These are phyloP conservation scores for Powellomyces hirtus DNA, from an alignment of 192 early-diverging fungal genomes.

Conservation along the genomic window DNA sequence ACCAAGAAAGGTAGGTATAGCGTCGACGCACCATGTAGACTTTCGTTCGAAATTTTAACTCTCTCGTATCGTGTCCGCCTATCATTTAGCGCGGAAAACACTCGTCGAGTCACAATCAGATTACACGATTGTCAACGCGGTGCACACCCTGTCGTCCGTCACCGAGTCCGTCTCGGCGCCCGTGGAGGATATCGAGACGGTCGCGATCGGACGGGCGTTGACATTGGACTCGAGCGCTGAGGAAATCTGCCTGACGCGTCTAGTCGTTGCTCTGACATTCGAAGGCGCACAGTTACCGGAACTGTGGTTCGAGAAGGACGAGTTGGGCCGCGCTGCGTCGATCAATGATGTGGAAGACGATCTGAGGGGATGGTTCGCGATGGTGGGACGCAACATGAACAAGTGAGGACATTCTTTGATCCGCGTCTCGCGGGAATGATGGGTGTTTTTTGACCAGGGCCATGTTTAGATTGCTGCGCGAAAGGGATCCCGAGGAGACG, in stretches of 20 bases:
- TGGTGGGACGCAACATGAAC: conserved; percentile 20
- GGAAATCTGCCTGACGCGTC: conserved; percentile 21
- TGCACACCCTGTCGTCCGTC: conserved; percentile 2
- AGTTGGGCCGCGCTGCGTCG: neutral
- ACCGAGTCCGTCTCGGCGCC: conserved; percentile 24
- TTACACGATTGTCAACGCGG: neutral
- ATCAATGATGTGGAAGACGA: conserved; percentile 27
- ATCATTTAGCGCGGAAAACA: neutral
- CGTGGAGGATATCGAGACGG: conserved; percentile 6
- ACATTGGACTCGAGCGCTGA: conserved; percentile 9
- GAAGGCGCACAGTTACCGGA: conserved; percentile 28
- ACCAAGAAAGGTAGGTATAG: conserved; percentile 7
- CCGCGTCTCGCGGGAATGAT: neutral
- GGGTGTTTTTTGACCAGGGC: neutral
- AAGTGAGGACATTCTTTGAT: conserved; percentile 4
- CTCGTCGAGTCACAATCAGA: neutral
- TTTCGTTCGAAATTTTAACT: too few relatives aligned
- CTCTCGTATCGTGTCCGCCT: neutral
- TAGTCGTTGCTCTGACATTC: conserved; percentile 13
- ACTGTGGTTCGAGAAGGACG: conserved; percentile 37
- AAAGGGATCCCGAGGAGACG: neutral
- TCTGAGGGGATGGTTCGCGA: conserved; percentile 32
- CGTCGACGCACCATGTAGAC: too few relatives aligned
- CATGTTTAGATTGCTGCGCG: neutral
- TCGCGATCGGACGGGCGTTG: conserved; percentile 18